Evolutionary conservation across 1,284 basidiomycete species (phyloP).

Genomic region (Vanrija humicola): DNA sequence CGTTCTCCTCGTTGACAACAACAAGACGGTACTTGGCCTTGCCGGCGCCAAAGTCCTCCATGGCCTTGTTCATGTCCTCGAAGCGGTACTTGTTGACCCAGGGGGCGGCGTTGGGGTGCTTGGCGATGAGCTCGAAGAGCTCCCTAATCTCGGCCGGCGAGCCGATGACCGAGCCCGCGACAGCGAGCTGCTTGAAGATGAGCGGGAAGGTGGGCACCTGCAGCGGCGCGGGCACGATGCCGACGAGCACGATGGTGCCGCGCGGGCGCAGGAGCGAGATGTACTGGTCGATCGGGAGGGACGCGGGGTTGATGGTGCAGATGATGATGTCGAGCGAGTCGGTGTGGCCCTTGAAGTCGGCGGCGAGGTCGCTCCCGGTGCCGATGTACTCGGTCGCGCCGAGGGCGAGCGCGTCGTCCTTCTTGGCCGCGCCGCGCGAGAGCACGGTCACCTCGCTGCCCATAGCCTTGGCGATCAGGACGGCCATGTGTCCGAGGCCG

Average conservation of each 20-base stretch:
- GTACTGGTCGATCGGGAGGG: conserved; percentile 37
- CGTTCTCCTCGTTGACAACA: conserved; percentile 39
- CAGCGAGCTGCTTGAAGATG: conserved; percentile 25
- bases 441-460: conserved; percentile 60
- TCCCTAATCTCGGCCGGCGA: conserved; percentile 45
- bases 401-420: conserved; percentile 52
- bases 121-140: conserved; percentile 42
- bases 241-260: conserved; percentile 46
- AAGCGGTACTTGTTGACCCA: conserved; percentile 38
- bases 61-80: conserved; percentile 49
- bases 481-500: conserved; percentile 47
- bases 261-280: conserved; percentile 44
- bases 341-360: conserved; percentile 31
- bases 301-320: conserved; percentile 38
- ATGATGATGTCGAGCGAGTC: conserved; percentile 50
- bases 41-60: conserved; percentile 46
- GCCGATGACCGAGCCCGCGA: conserved; percentile 38
- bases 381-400: conserved; percentile 49
- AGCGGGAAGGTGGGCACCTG: conserved; percentile 30
- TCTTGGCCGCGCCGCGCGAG: conserved; percentile 51
- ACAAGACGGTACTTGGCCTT: conserved; percentile 51
- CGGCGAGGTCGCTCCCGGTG: conserved; percentile 28
- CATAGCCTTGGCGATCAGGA: conserved; percentile 53
- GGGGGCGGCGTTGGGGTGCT: conserved; percentile 29
- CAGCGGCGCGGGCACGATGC: conserved; percentile 35